Evolutionary conservation across 495 filamentous ascomycete genomes (phyloP).

Genomic region (Entonaema liquescens): DNA sequence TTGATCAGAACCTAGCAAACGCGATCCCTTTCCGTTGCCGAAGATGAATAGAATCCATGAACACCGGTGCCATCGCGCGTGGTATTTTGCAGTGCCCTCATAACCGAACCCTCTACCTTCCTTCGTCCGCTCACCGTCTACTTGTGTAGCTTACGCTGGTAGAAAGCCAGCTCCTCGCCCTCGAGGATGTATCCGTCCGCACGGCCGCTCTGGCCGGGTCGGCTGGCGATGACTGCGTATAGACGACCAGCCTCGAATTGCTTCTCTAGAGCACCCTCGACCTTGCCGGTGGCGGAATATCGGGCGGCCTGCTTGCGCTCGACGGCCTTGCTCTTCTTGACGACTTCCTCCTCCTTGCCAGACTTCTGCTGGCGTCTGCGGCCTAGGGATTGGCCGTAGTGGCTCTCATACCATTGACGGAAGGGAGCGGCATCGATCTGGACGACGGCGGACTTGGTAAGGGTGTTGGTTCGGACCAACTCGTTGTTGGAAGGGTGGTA

Average conservation of each 20-base stretch:
- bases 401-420: slow-evolving; percentile 99
- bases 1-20: slow-evolving; percentile 48
- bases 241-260: slow-evolving; percentile 99
- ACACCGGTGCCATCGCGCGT: slow-evolving; percentile 48
- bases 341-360: slow-evolving; percentile 68
- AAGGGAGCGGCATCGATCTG: slow-evolving; percentile 98
- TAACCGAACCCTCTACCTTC: slow-evolving; percentile 18
- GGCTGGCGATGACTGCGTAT: slow-evolving; percentile 87
- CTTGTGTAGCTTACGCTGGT: slow-evolving; percentile 97
- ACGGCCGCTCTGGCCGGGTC: slow-evolving; percentile 96
- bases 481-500: slow-evolving; percentile 99
- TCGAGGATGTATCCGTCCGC: slow-evolving; percentile 97
- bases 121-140: slow-evolving; percentile 60
- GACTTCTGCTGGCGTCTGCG: slow-evolving; percentile 87
- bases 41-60: slow-evolving; percentile 49
- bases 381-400: slow-evolving; percentile 91
- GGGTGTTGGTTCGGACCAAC: slow-evolving; percentile 98
- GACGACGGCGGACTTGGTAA: slow-evolving; percentile 97
- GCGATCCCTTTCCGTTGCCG: slow-evolving; percentile 46
- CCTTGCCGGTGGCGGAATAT: slow-evolving; percentile 83
- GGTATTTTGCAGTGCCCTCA: slow-evolving; percentile 42
- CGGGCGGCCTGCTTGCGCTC: slow-evolving; percentile 95
- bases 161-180: slow-evolving; percentile 99
- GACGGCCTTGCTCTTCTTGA: slow-evolving; percentile 90
- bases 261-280: slow-evolving; percentile 89